Percentiles rank a stretch among this genome's conserved stretches.
Evolutionary conservation across 2,329 filamentous ascomycete genomes (phyloP).

Genomic region (Lachnellula willkommii): DNA sequence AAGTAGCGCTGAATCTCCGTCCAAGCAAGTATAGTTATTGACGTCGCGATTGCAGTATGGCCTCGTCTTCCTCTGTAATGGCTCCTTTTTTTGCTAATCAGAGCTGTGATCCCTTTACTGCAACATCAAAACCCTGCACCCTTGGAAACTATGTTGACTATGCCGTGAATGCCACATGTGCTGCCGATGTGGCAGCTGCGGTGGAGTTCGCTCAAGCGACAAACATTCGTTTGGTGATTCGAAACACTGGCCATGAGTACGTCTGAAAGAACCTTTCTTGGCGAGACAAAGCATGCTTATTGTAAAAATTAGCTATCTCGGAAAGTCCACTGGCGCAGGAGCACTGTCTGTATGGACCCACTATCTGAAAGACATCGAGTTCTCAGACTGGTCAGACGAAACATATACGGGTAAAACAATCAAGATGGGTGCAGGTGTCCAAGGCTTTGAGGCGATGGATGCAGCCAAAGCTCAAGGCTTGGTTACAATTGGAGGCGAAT

Average conservation of each 20-base stretch:
- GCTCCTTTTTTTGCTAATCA: conserved; percentile 36
- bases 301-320: conserved; percentile 36
- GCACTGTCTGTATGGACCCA: conserved; percentile 54
- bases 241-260: conserved; percentile 53
- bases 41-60: conserved; percentile 22
- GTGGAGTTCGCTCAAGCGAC: conserved; percentile 33
- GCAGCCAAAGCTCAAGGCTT: conserved; percentile 38
- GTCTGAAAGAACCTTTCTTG: background rate
- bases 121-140: conserved; percentile 34
- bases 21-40: background rate
- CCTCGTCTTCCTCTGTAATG: conserved; percentile 39
- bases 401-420: conserved; percentile 47
- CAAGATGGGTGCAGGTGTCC: conserved; percentile 50
- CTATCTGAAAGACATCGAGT: conserved; percentile 42
- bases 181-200: conserved; percentile 29
- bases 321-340: conserved; percentile 58
- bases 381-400: conserved; percentile 36
- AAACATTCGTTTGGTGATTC: conserved; percentile 42
- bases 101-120: conserved; percentile 30
- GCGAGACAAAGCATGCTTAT: too few species aligned
- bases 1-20: background rate
- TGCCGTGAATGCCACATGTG: conserved; percentile 24
- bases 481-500: conserved; percentile 48
- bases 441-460: conserved; percentile 41
- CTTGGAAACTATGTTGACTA: conserved; percentile 36